These are phyloP conservation scores for Nakazawaea sp. DNA, from an alignment of 805 yeast species.

Conservation along the genomic window DNA sequence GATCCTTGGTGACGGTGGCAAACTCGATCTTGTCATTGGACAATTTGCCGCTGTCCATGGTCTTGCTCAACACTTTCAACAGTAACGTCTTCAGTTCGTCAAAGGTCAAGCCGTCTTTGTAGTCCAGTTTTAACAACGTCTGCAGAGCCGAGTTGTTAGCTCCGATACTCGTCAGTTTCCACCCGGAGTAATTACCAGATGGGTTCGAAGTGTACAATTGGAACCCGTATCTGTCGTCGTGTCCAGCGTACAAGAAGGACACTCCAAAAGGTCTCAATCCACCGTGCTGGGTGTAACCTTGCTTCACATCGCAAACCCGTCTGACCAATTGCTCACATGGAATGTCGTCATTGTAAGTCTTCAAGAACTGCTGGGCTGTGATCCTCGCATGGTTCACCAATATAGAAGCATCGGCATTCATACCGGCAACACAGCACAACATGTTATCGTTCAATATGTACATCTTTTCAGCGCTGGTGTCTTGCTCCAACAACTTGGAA, in stretches of 20 bases:
- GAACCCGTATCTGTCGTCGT: conserved; percentile 82
- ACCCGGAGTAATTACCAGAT: conserved; percentile 94
- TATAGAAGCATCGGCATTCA: conserved; percentile 94
- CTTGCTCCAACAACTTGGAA: conserved; percentile 87
- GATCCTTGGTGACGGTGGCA: conserved; percentile 60
- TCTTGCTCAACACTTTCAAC: conserved; percentile 84
- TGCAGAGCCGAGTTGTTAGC: conserved; percentile 96
- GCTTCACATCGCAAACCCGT: conserved; percentile 86
- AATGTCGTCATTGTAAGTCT: conserved; percentile 83
- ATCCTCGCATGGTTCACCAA: conserved; percentile 83
- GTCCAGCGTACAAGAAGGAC: conserved; percentile 92
- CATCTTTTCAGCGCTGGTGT: conserved; percentile 87
- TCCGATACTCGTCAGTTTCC: conserved; percentile 98
- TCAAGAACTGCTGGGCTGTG: conserved; percentile 76
- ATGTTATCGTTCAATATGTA: conserved; percentile 77
- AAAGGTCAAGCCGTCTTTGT: conserved; percentile 69
- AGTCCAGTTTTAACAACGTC: conserved; percentile 91
- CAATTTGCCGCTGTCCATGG: conserved; percentile 83
- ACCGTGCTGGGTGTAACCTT: conserved; percentile 98
- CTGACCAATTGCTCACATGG: conserved; percentile 92
- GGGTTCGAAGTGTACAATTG: conserved; percentile 95
- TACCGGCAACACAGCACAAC: conserved; percentile 95
- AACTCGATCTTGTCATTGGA: conserved; percentile 90
- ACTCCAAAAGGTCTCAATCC: conserved; percentile 99
- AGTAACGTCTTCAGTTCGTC: conserved; percentile 83